Percentiles rank a stretch among this genome's conserved stretches.
Conservation (phyloP, 2,329 filamentous ascomycete species). For the Rhynchosporium graminicola region DNA sequence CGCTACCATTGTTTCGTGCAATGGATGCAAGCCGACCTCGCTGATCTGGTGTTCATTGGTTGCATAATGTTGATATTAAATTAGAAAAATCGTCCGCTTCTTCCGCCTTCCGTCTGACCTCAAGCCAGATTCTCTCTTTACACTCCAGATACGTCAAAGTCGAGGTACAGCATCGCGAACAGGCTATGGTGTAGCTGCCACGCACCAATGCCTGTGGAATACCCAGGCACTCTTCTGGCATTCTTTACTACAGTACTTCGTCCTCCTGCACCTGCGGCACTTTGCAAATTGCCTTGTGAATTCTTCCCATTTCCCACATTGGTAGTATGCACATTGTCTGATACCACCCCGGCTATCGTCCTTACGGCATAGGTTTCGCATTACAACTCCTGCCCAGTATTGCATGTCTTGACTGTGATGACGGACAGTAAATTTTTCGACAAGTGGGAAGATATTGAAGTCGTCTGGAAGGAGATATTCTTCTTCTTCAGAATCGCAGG, state of each 20-base stretch:
- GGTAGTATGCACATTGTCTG: constrained; percentile 94
- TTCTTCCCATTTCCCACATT: constrained; percentile 98
- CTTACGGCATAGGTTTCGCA: constrained; percentile 97
- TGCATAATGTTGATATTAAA: constrained; percentile 30
- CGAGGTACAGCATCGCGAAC: background rate
- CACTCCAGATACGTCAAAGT: constrained; percentile 10
- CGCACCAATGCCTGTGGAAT: constrained; percentile 97
- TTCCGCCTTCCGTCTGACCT: constrained; percentile 20
- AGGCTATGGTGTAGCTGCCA: constrained; percentile 56
- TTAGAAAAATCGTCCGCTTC: constrained; percentile 33
- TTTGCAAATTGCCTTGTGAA: constrained; percentile 97
- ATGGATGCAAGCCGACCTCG: constrained; percentile 26
- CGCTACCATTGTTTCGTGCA: constrained; percentile 28
- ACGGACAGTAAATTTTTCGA: constrained; percentile 96
- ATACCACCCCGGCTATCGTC: constrained; percentile 94
- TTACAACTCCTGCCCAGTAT: constrained; percentile 98
- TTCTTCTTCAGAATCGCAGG: constrained; percentile 54
- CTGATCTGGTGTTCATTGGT: constrained; percentile 25
- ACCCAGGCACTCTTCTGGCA: constrained; percentile 99
- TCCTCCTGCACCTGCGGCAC: constrained; percentile 90
- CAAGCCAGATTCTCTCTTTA: constrained; percentile 23
- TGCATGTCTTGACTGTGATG: constrained; percentile 98
- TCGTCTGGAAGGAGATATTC: constrained; percentile 91
- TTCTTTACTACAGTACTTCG: constrained; percentile 99
- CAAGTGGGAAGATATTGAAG: constrained; percentile 96